phyloP scores from a whole-genome alignment of 2,329 filamentous ascomycete species.

The Dothidotthia symphoricarpi region DNA sequence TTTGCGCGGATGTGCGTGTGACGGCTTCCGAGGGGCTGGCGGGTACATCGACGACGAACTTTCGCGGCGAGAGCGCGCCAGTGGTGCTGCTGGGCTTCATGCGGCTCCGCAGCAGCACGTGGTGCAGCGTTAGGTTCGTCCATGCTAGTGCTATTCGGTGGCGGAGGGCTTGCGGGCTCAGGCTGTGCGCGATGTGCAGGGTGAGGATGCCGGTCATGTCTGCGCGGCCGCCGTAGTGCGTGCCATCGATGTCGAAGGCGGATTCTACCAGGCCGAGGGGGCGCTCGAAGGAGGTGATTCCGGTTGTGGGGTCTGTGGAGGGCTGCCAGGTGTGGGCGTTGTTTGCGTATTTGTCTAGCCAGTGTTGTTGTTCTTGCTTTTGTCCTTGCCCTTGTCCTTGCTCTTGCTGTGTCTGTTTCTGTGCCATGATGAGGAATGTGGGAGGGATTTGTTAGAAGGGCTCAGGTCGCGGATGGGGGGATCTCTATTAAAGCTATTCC shows the following conservation, averaged over 20 bases:
- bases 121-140: slow-evolving; percentile 41
- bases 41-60: slow-evolving; percentile 40
- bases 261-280: slow-evolving; percentile 47
- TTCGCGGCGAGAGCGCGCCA: slow-evolving; percentile 10
- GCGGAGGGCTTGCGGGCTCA: slow-evolving; percentile 29
- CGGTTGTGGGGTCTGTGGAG: slow-evolving; percentile 8
- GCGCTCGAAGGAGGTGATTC: slow-evolving; percentile 29
- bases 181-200: slow-evolving; percentile 38
- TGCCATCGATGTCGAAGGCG: slow-evolving; percentile 48
- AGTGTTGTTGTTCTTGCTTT: slow-evolving; percentile 22
- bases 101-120: slow-evolving; percentile 41
- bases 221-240: slow-evolving; percentile 46
- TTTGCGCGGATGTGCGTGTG: slow-evolving; percentile 23
- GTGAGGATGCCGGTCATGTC: slow-evolving; percentile 45
- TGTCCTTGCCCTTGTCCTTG: no score
- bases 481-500: no score
- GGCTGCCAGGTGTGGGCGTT: slow-evolving; percentile 36
- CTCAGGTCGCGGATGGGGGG: no score
- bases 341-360: slow-evolving; percentile 44
- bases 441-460: no score
- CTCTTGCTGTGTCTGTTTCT: no score
- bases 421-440: no score
- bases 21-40: slow-evolving; percentile 31
- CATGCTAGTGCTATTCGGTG: slow-evolving; percentile 42
- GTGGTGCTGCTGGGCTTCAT: slow-evolving; percentile 28